Percentiles rank a stretch among this genome's conserved stretches.
Conservation (phyloP, 1,139 yeast genomes). For the Taphrina betulina region DNA sequence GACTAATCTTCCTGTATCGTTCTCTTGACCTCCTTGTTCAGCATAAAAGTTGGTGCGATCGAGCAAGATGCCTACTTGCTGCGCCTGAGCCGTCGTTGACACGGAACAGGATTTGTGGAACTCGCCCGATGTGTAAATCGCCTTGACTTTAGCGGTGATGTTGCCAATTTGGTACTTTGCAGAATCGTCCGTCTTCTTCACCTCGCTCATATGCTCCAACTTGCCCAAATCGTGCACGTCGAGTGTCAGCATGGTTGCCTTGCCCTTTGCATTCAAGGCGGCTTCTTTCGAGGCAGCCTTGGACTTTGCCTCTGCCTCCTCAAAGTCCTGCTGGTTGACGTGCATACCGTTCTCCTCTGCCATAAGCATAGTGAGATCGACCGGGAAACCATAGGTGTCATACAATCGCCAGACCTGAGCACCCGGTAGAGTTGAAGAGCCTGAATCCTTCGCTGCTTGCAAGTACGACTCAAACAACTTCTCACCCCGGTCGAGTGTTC, state of each 20-base stretch:
- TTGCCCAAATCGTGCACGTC: constrained; percentile 83
- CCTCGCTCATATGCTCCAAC: constrained; percentile 46
- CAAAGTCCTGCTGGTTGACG: constrained; percentile 88
- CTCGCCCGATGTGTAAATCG: constrained; percentile 54
- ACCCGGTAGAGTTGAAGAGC: constrained; percentile 78
- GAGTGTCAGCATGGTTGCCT: constrained; percentile 63
- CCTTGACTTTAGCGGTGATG: constrained; percentile 53
- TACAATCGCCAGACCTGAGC: constrained; percentile 97
- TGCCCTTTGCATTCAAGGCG: constrained; percentile 71
- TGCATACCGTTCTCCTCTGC: constrained; percentile 97
- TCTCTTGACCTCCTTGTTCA: constrained; percentile 99
- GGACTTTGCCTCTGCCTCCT: constrained; percentile 80
- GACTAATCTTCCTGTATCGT: constrained; percentile 88
- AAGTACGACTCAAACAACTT: constrained; percentile 93
- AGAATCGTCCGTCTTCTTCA: constrained; percentile 80
- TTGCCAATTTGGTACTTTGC: constrained; percentile 53
- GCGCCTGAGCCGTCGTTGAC: constrained; percentile 49
- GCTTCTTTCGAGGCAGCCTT: constrained; percentile 63
- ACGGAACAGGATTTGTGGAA: constrained; percentile 59
- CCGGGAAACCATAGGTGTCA: constrained; percentile 99
- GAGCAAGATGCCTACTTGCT: constrained; percentile 73
- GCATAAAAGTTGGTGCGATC: constrained; percentile 95
- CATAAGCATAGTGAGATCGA: constrained; percentile 94
- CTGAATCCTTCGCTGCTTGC: constrained; percentile 59
- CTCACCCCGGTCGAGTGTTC: constrained; percentile 97